Evolutionary conservation across 495 filamentous ascomycete genomes (phyloP), one percentile per base, ranked within the genome.

Genomic region (Aspergillus indologenus): DNA sequence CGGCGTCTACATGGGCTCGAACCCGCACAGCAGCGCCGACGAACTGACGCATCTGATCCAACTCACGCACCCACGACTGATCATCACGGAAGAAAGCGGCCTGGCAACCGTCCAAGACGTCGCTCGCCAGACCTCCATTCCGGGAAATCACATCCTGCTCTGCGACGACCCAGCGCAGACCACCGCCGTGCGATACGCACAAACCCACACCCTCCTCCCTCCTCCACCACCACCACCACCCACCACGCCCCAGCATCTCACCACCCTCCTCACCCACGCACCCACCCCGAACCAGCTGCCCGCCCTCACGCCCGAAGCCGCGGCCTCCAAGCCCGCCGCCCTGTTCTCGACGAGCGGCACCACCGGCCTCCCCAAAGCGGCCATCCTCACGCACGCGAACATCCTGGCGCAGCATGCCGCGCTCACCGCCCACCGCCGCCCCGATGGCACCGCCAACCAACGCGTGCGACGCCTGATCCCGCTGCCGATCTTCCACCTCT

Each of bases 331-430:
- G 15, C 51, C 51, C 2, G 51, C 51, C 7, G 51, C 51, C 34
- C 51, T 53, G 17, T 53, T 40, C 51, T 40, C 34, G 12, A 53
- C 51, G 7, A 53, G 51, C 26, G 51, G 51, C 23, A 53, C 51
- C 0, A 53, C 51, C 6, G 51, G 51, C 24, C 51, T 53, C 51
- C 51, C 51, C 26, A 53, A 53, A 40, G 51, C 51, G 14, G 51
- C 51, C 29, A 29, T 53, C 5, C 29, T 53, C 1, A 40, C 51
- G 24, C 51, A 53, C 26, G 26, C 26, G 26, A 29, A 29, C 26
- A 29, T 29, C 26, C 26, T 29, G 4, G 26, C 26, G 26, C 26
- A 29, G 9, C 26, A 29, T 22, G 26, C 51, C 17, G 17, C 51
- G 1, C 51, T 53, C 51, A 53, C 34, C 11, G 51, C 51, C 51